Conservation (phyloP, 139 green algal genomes). For the Astrephomene gubernaculifera region DNA sequence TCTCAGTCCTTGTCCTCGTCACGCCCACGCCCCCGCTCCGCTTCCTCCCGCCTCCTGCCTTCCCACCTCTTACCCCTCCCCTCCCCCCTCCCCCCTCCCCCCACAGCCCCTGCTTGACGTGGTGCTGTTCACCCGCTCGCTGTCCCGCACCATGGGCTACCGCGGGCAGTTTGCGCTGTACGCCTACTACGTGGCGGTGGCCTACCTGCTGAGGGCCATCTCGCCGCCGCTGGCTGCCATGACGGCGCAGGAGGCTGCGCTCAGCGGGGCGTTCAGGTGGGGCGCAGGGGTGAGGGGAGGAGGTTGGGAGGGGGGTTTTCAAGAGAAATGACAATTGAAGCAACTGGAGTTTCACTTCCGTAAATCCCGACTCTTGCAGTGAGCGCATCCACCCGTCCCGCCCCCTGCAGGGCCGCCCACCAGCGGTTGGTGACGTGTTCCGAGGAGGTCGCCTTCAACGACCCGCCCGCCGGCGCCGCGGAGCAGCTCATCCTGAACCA, state of each 20-base stretch:
- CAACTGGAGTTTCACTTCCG: no score
- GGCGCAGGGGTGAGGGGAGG: neutral
- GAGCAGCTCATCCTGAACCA: constrained; percentile 94
- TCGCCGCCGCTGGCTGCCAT: constrained; percentile 90
- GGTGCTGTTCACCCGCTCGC: constrained; percentile 90
- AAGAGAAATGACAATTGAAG: no score
- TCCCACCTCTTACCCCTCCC: neutral
- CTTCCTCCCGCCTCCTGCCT: neutral
- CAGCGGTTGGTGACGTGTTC: constrained; percentile 70
- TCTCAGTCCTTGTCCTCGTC: neutral
- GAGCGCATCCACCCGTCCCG: neutral
- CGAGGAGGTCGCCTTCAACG: constrained; percentile 87
- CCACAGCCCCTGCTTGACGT: constrained; percentile 92
- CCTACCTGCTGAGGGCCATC: constrained; percentile 80
- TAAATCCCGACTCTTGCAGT: no score
- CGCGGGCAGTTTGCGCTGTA: constrained; percentile 82
- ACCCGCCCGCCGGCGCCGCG: constrained; percentile 74
- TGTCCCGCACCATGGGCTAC: constrained; percentile 92
- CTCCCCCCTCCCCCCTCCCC: neutral
- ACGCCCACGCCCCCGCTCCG: neutral
- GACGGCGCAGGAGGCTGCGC: constrained; percentile 80
- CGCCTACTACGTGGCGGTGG: constrained; percentile 79
- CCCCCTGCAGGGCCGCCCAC: constrained; percentile 49
- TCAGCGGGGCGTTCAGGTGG: constrained; percentile 74
- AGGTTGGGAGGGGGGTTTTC: neutral